These are phyloP conservation scores for Venturiaceae sp. DNA, from an alignment of 2,329 filamentous ascomycete species.

Conservation along the genomic window DNA sequence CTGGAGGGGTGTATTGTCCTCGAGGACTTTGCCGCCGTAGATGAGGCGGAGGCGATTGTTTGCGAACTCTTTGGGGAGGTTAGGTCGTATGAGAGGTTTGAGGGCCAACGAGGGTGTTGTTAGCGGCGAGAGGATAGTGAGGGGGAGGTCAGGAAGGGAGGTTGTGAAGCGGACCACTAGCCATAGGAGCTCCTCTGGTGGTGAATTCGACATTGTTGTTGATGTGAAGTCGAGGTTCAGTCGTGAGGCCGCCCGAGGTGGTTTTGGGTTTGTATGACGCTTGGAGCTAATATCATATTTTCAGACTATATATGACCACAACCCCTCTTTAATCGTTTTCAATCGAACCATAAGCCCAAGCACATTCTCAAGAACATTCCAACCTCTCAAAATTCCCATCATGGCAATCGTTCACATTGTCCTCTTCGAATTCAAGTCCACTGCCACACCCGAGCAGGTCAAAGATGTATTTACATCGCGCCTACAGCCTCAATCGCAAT, in stretches of 20 bases:
- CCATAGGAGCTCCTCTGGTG: conserved; percentile 43
- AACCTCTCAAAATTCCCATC: conserved; percentile 8
- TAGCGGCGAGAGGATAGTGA: conserved; percentile 61
- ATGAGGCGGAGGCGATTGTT: conserved; percentile 76
- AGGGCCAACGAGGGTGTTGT: conserved; percentile 66
- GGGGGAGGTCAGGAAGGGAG: conserved; percentile 70
- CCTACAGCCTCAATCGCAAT: background rate
- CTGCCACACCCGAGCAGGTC: conserved; percentile 37
- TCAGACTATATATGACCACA: too few relatives aligned
- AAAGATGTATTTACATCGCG: conserved; percentile 38
- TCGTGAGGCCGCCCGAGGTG: background rate
- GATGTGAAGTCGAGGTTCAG: background rate
- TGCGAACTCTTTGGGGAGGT: conserved; percentile 53
- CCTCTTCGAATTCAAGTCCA: conserved; percentile 54
- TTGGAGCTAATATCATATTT: too few relatives aligned
- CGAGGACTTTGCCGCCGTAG: conserved; percentile 76
- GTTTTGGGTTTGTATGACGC: background rate
- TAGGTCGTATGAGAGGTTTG: conserved; percentile 69
- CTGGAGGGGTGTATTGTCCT: conserved; percentile 60
- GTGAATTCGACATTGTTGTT: conserved; percentile 7
- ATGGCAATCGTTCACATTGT: conserved; percentile 63
- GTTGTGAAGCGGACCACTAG: conserved; percentile 87
- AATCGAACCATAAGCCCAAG: too few relatives aligned
- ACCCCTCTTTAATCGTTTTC: too few relatives aligned
- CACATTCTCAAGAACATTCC: too few relatives aligned